Base-by-base conservation (phyloP, 139 green algal genomes). In the Medakamo hakoo region DNA sequence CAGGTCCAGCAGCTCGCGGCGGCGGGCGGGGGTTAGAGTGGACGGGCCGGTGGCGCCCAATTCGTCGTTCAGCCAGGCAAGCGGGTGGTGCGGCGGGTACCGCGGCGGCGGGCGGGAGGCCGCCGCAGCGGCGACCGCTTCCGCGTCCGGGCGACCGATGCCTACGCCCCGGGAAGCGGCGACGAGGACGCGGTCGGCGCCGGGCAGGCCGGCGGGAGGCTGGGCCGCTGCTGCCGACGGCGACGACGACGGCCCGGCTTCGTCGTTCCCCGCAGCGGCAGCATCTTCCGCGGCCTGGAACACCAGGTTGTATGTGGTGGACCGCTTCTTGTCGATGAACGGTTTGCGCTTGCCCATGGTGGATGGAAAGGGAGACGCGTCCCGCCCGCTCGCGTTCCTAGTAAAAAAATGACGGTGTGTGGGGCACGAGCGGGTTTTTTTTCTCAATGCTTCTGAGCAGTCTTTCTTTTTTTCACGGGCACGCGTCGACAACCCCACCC, bases 251-350 rank as follows among this genome's bases (percentile, higher is more conserved):
- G n/a, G 60, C 27, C 25, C 14, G 4, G 63, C 71, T 22, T 70
- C 65, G 58, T 71, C 65, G 2, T 68, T 55, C n/a, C 63, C 63
- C 1, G 73, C 69, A 19, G 82, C 71, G 16, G 40, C 16, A 3
- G 59, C 69, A 1, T 71, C 73, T 27, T 83, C 82, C 1, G 68
- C 63, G 21, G 62, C 66, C 4, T 73, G 61, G 59, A 80, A 90
- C 3, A 92, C 71, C 4, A 94, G 68, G 21, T 49, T 80, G 69
- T 86, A 95, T 1, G 88, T 91, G 0, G 68, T 77, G 0, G 86
- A 62, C 4, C 70, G 73, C 56, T 85, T 89, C 71, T 92, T 95
- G 70, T 95, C 80, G 28, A 95, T 91, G 61, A 90, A 95, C 0
- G 75, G 27, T 58, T 78, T 82, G 27, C 70, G 78, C 60, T 84